Conservation (phyloP, 1,284 basidiomycete species). For the Heterobasidion annosum region DNA sequence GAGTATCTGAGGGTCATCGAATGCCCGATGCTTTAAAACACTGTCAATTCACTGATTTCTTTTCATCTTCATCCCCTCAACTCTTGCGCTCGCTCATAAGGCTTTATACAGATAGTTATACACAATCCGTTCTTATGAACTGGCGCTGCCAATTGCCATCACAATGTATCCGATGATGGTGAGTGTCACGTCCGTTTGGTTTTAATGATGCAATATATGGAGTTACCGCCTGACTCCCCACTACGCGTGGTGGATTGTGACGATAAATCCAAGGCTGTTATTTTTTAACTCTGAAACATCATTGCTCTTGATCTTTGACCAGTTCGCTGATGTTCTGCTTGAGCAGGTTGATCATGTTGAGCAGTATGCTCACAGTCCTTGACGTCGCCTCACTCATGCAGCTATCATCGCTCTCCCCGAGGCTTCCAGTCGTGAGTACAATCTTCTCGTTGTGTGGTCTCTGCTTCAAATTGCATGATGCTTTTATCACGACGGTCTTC, state of each 20-base stretch:
- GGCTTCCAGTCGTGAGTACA: no score
- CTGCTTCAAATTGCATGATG: conserved; percentile 32
- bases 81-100: background rate
- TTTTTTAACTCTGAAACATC: conserved; percentile 28
- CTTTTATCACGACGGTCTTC: conserved; percentile 81
- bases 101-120: background rate
- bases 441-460: background rate
- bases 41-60: conserved; percentile 56
- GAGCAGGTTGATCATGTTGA: no score
- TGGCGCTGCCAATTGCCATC: no score
- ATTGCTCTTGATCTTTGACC: background rate
- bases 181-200: conserved; percentile 8
- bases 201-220: conserved; percentile 50
- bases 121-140: no score
- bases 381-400: no score
- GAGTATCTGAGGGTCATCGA: conserved; percentile 68
- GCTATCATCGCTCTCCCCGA: no score
- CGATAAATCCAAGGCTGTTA: conserved; percentile 73
- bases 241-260: conserved; percentile 35
- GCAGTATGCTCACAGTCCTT: no score
- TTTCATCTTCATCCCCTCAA: conserved; percentile 7
- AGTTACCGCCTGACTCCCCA: conserved; percentile 69
- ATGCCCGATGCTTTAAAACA: conserved; percentile 55
- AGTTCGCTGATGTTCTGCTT: background rate
- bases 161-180: background rate